phyloP scores from a whole-genome alignment of 768 basidiomycete genomes.

The Russula vinacea region DNA sequence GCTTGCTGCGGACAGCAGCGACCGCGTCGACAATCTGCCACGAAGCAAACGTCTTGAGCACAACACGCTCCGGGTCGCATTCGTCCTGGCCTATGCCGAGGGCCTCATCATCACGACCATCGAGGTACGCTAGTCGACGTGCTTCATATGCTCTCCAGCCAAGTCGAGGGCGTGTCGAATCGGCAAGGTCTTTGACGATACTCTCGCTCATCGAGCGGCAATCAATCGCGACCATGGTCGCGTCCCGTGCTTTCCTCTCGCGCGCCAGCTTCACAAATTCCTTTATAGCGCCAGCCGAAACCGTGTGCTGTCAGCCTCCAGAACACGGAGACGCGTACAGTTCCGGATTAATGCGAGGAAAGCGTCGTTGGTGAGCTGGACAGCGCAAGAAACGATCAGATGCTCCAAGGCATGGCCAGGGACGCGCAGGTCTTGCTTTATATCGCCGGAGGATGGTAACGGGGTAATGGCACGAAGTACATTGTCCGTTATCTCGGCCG shows the following conservation, averaged over 20 bases:
- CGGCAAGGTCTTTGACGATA: slow-evolving; percentile 57
- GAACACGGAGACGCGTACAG: slow-evolving; percentile 57
- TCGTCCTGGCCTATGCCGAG: slow-evolving; percentile 75
- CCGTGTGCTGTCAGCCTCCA: slow-evolving; percentile 81
- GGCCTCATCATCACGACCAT: slow-evolving; percentile 65
- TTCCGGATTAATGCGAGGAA: slow-evolving; percentile 59
- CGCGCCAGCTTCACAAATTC: slow-evolving; percentile 62
- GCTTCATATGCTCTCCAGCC: slow-evolving; percentile 78
- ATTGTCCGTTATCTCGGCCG: slow-evolving; percentile 65
- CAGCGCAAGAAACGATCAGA: slow-evolving; percentile 65
- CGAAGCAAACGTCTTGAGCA: slow-evolving; percentile 80
- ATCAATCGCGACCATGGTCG: slow-evolving; percentile 67
- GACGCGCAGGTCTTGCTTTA: slow-evolving; percentile 25
- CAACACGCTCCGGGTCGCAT: slow-evolving; percentile 68
- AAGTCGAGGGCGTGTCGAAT: slow-evolving; percentile 58
- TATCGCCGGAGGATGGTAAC: slow-evolving; percentile 24
- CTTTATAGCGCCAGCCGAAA: slow-evolving; percentile 56
- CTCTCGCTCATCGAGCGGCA: slow-evolving; percentile 67
- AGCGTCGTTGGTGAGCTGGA: slow-evolving; percentile 60
- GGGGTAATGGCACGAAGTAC: slow-evolving; percentile 69
- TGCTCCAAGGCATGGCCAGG: slow-evolving; percentile 68
- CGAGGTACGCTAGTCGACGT: slow-evolving; percentile 64
- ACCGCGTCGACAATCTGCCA: slow-evolving; percentile 87
- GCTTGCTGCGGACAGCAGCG: slow-evolving; percentile 60
- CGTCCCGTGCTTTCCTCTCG: slow-evolving; percentile 47